Evolutionary conservation across 2,329 filamentous ascomycete species (phyloP), one percentile per base, ranked within the genome.

Genomic region (Xylaria sp.): DNA sequence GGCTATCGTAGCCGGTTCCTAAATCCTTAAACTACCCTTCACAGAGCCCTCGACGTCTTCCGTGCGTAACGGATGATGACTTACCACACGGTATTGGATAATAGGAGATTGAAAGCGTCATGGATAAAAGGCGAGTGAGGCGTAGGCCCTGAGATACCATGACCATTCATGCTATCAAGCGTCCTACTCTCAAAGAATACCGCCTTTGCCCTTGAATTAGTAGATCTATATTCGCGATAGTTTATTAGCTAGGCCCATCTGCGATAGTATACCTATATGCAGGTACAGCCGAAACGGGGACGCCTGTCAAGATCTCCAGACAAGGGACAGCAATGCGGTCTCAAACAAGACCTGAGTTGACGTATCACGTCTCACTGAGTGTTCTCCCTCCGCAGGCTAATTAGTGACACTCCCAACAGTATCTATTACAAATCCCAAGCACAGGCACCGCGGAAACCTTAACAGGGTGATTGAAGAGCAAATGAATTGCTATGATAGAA

Each of bases 401-500:
- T 6, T 20, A 43, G 18, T 41, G 5, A 43, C 15, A 23, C 10
- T 20, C 8, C 18, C 18, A 34, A 13, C n/a, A 36, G 10, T 23
- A 25, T 56, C 53, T 20, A 46, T n/a, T 20, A 20, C 15, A 36
- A 3, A n/a, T 52, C 28, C 32, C 18, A 30, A 15, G 25, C 1
- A 15, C 25, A 64, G 20, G n/a, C n/a, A 36, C 30, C 13, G 9
- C 7, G 32, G 20, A 25, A 25, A 25, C 43, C 8, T 1, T 7
- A 50, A 18, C 3, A 15, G 1, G 7, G 12, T 53, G 7, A 12
- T 3, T 41, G n/a, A 60, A n/a, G n/a, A 43, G 28, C 36, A 66
- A 66, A 23, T 53, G 28, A 39, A 57, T 63, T 63, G 25, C 20
- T 36, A 60, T 57, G 15, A 8, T 45, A 50, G 58, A 63, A 45